phyloP scores from a whole-genome alignment of 1,284 basidiomycete genomes.

The Pseudozyma flocculosa region DNA sequence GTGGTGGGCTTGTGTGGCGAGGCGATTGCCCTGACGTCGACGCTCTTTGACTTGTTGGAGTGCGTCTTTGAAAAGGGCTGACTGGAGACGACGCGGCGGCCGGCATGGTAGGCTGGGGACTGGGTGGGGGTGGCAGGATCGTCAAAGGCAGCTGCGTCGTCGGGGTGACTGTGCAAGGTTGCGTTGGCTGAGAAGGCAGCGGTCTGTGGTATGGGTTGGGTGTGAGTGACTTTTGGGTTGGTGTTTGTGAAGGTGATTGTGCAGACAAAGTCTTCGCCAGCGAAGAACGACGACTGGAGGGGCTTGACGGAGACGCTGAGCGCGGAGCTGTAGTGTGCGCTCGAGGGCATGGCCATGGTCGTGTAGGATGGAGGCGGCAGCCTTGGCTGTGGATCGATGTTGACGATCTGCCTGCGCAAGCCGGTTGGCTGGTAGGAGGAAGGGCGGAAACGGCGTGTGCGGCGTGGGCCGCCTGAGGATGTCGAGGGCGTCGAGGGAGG shows the following conservation, averaged over 20 bases:
- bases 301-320: conserved; percentile 65
- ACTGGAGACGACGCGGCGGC: conserved; percentile 19
- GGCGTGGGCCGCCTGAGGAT: no score
- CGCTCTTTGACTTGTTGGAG: conserved; percentile 27
- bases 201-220: conserved; percentile 59
- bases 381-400: neutral
- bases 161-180: neutral
- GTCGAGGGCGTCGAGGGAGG: no score
- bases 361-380: neutral
- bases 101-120: conserved; percentile 2
- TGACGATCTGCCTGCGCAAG: no score
- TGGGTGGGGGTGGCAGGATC: neutral
- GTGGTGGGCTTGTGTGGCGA: conserved; percentile 1
- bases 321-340: conserved; percentile 9
- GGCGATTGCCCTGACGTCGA: conserved; percentile 30
- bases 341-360: conserved; percentile 3
- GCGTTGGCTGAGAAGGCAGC: conserved; percentile 3
- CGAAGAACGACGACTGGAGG: conserved; percentile 84
- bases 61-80: conserved; percentile 9
- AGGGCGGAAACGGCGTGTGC: no score
- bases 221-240: conserved; percentile 59
- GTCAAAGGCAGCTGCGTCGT: no score
- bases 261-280: conserved; percentile 81
- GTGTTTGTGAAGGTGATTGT: conserved; percentile 85
- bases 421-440: no score